Evolutionary conservation across 73 alveolate genomes (phyloP), one percentile per base, ranked within the genome.

Genomic region (Blepharisma stoltei): DNA sequence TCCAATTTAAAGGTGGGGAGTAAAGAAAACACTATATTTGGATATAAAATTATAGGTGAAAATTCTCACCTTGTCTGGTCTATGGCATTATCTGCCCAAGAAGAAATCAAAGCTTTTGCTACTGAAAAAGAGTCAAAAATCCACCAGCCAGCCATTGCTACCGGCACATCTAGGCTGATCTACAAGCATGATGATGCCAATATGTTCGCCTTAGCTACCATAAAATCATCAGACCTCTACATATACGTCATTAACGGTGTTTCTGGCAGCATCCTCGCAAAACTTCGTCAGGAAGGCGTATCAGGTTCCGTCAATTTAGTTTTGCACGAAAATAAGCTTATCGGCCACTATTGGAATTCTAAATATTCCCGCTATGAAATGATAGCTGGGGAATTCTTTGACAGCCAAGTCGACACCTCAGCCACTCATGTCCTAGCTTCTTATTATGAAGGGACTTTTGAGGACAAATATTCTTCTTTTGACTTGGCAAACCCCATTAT

Each of bases 201-300:
- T 53, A 54, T 79, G 23, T 87, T 87, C 60, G 91, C 88, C n/a
- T 32, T 87, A 14, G 85, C 78, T 3, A 78, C 86, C 9, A 14
- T 46, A 9, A 20, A 41, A 37, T n/a, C 49, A 0, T 8, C 38
- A 6, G 86, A 49, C 4, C 49, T 87, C 41, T 54, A 37, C 65
- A 50, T 87, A 76, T 87, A 83, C 79, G 18, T 87, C 23, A 65
- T 87, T 14, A 85, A 87, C 46, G 89, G 88, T 37, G 70, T 83
- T 1, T 78, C 86, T 2, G 95, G 95, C 0, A 70, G 78, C 48
- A 71, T 87, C 23, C 79, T 87, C 1, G 55, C 83, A 66, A 81
- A 71, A 20, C 86, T 78, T 77, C 70, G 41, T 70, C 91, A 87
- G 70, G 77, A 67, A 50, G 65, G 71, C 18, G 95, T 87, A 2